phyloP scores from a whole-genome alignment of 192 early-diverging fungal species.

The Linnemannia exigua region DNA sequence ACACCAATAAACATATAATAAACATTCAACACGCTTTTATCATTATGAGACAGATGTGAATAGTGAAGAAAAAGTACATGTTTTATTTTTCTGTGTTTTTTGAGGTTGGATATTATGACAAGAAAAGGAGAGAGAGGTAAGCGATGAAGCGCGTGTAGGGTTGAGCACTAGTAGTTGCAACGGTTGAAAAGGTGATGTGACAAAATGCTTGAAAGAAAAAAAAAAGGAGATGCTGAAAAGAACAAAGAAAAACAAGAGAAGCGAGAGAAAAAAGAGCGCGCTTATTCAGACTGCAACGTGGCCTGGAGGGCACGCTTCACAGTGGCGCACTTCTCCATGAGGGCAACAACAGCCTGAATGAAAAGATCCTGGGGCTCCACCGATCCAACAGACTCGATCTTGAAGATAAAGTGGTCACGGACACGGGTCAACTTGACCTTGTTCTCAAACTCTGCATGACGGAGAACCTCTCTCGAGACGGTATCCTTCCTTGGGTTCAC shows the following conservation, averaged over 20 bases:
- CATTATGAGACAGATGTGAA: neutral
- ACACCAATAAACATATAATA: neutral
- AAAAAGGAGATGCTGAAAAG: neutral
- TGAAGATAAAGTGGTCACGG: conserved; percentile 98
- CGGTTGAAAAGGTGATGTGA: neutral
- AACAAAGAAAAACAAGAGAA: neutral
- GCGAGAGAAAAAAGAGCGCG: neutral
- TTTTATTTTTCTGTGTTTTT: neutral
- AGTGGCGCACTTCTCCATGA: conserved; percentile 85
- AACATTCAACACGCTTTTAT: neutral
- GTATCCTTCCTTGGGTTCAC: conserved; percentile 96
- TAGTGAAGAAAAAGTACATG: conserved; percentile 10
- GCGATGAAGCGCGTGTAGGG: neutral
- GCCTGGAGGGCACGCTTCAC: conserved; percentile 73
- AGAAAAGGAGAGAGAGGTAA: neutral
- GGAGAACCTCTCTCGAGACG: conserved; percentile 91
- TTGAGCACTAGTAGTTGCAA: neutral
- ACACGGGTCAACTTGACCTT: conserved; percentile 91
- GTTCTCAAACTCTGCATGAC: conserved; percentile 93
- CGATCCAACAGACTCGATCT: conserved; percentile 91
- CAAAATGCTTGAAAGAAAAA: neutral
- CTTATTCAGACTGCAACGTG: conserved; percentile 49
- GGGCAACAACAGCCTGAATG: conserved; percentile 79
- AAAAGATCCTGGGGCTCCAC: conserved; percentile 85
- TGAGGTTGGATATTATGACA: conserved; percentile 21